Base-by-base conservation (phyloP, 768 basidiomycete genomes). In the Tephrocybe sp. region DNA sequence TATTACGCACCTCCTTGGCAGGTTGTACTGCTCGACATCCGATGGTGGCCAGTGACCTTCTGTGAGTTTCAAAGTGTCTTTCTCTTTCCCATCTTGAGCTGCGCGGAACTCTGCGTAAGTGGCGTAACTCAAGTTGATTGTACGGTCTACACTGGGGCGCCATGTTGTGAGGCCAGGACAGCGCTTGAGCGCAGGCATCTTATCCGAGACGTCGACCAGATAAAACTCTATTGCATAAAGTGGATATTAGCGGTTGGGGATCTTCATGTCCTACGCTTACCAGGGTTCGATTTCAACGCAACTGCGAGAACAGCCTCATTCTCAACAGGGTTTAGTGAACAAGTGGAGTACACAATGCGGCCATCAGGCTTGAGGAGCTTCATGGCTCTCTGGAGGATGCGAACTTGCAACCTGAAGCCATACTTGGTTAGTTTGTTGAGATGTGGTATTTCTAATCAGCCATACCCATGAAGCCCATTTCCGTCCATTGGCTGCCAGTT, bases 331-430 rank as follows among this genome's bases (percentile, higher is more conserved):
- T 98, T 98, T 56, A 98, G 73, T 0, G 94, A 97, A 61, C 97
- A 98, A 0, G 97, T 99, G 4, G 97, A 98, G 65, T 98, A 99
- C 15, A 98, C 94, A 53, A 98, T 87, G 29, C 89, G 84, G 7
- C 94, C 95, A n/a, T 84, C 80, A 10, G 64, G 61, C 24, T 84
- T 83, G 33, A 99, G 78, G 69, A 98, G 78, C 48, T 85, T 83
- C 90, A 99, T 97, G 1, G 87, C 95, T 16, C 97, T 87, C 52
- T 87, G 78, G 16, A 98, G 78, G 57, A 99, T 98, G 16, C 97
- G 87, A 33, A 93, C 73, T 63, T 99, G 97, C 24, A 99, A 75
- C 9, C 93, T 97, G 58, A 13, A 42, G 23, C 23, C 23, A 25
- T 33, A 43, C 12, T 38, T 19, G 21, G 37, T 18, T 19, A 21